A percentile compares a stretch with the other conserved stretches of the same genome.
Evolutionary conservation across 2,329 filamentous ascomycete genomes (phyloP).

Genomic region (Sarocladiaceae sp.): DNA sequence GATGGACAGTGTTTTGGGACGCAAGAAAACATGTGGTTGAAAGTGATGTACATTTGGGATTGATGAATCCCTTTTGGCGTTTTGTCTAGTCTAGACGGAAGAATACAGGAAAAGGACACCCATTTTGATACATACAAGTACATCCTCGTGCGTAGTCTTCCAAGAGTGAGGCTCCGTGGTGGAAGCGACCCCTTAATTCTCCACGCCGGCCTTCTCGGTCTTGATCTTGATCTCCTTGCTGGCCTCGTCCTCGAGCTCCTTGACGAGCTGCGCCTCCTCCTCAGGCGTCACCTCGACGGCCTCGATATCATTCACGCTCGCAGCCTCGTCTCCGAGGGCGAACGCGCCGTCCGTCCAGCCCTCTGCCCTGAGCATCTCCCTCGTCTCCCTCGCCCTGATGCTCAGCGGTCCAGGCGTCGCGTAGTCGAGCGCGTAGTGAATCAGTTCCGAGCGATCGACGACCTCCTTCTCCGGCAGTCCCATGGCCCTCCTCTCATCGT

Average conservation of each 20-base stretch:
- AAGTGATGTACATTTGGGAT: neutral
- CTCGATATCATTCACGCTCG: conserved; percentile 23
- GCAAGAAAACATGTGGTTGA: no score
- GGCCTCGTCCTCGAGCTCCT: conserved; percentile 29
- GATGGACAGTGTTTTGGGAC: no score
- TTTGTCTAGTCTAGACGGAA: conserved; percentile 8
- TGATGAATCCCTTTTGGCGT: conserved; percentile 9
- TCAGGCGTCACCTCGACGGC: conserved; percentile 32
- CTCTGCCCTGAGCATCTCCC: conserved; percentile 33
- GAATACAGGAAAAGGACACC: neutral
- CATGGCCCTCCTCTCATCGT: conserved; percentile 55
- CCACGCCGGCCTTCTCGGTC: conserved; percentile 9
- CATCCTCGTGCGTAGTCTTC: neutral
- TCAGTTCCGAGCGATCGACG: conserved; percentile 29
- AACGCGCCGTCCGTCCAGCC: conserved; percentile 35
- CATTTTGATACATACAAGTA: conserved; percentile 9
- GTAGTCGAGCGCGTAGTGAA: conserved; percentile 34
- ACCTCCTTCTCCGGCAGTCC: conserved; percentile 46
- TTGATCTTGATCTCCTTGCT: conserved; percentile 14
- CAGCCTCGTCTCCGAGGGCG: conserved; percentile 35
- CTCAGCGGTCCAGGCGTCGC: conserved; percentile 34
- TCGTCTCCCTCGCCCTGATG: conserved; percentile 27
- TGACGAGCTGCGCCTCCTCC: conserved; percentile 25
- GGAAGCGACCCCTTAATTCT: neutral
- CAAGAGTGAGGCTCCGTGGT: no score